Evolutionary conservation across 2,329 filamentous ascomycete species (phyloP).

Genomic region (Paecilomyces dactylethromorphus): DNA sequence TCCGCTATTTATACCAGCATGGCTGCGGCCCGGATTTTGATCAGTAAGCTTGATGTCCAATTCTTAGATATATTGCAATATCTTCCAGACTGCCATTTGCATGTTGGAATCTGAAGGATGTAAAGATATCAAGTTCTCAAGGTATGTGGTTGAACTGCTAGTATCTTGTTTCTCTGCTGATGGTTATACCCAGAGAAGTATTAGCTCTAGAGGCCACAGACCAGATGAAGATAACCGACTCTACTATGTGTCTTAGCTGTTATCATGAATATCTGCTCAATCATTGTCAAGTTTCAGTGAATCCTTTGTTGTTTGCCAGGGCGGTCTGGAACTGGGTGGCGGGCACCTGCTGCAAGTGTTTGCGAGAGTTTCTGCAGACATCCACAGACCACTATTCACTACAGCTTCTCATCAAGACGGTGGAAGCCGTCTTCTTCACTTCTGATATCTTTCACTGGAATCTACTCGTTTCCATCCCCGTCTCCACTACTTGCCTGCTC

Average conservation of each 20-base stretch:
- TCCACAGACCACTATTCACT: neutral
- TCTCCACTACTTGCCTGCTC: neutral
- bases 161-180: neutral
- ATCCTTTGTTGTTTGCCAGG: neutral
- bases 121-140: neutral
- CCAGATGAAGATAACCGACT: neutral
- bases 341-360: neutral
- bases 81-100: neutral
- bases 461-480: neutral
- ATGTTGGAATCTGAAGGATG: neutral
- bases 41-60: neutral
- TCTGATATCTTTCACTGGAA: neutral
- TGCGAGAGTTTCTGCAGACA: neutral
- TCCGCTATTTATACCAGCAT: neutral
- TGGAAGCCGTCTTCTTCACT: neutral
- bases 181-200: neutral
- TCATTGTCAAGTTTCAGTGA: neutral
- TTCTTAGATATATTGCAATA: neutral
- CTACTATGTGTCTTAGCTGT: neutral
- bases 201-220: neutral
- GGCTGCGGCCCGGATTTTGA: neutral
- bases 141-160: neutral
- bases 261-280: neutral
- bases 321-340: neutral
- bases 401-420: neutral